Conservation (phyloP, 805 yeast species). For the Barnettozyma siamensis region DNA sequence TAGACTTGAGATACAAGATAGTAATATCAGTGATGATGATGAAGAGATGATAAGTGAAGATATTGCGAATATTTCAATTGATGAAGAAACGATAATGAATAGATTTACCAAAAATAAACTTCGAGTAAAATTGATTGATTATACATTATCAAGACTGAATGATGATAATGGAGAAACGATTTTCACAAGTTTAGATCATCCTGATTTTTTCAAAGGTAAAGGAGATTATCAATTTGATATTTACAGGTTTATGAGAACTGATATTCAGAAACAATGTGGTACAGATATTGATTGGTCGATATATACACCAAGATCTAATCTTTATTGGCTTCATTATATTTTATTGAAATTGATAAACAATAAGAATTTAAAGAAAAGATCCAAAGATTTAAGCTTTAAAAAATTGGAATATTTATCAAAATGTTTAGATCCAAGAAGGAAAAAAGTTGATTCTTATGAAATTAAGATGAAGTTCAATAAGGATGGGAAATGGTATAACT, state of each 20-base stretch:
- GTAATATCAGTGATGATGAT: slow-evolving; percentile 6
- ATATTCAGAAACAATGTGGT: slow-evolving; percentile 11
- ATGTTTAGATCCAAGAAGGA: slow-evolving; percentile 31
- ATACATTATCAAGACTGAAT: slow-evolving; percentile 48
- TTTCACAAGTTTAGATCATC: slow-evolving; percentile 58
- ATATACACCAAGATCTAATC: slow-evolving; percentile 44
- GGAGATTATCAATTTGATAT: slow-evolving; percentile 60
- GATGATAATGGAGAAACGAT: slow-evolving; percentile 27
- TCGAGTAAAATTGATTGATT: slow-evolving; percentile 50
- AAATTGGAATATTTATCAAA: slow-evolving; percentile 26
- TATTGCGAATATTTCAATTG: slow-evolving; percentile 13
- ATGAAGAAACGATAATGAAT: slow-evolving; percentile 6
- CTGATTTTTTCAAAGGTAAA: slow-evolving; percentile 52
- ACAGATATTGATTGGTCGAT: slow-evolving; percentile 42
- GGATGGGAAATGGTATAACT: slow-evolving; percentile 14
- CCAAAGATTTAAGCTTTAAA: slow-evolving; percentile 23
- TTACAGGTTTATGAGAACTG: slow-evolving; percentile 49
- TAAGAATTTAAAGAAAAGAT: slow-evolving; percentile 29
- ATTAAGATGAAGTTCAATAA: slow-evolving; percentile 15
- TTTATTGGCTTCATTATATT: slow-evolving; percentile 63
- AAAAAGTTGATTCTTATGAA: slow-evolving; percentile 14
- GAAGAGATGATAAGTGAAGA: slow-evolving; percentile 22
- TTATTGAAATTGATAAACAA: slow-evolving; percentile 41
- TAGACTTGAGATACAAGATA: slow-evolving; percentile 14
- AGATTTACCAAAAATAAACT: slow-evolving; percentile 6